phyloP scores from a whole-genome alignment of 129 eudicot species.

The Mikania micrantha region DNA sequence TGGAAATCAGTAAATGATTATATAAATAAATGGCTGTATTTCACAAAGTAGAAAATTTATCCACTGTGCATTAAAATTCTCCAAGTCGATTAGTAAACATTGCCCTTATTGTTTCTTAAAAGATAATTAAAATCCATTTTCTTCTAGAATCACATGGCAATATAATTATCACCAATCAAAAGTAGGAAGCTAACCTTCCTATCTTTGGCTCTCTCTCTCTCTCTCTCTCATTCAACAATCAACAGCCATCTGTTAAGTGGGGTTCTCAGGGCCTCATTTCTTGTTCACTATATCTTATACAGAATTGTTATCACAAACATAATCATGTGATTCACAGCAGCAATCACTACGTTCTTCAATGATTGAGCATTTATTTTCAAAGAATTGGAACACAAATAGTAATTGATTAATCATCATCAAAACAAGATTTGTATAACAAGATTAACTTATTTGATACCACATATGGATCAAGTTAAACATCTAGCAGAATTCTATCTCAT shows the following conservation, averaged over 20 bases:
- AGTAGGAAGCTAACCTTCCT: background rate
- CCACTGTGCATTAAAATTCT: background rate
- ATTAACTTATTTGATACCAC: background rate
- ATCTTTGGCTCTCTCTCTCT: background rate
- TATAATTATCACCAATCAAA: background rate
- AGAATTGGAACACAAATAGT: background rate
- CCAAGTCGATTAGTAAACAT: background rate
- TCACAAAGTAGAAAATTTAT: background rate
- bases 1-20: background rate
- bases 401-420: background rate
- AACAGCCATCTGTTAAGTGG: background rate
- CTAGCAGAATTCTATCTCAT: background rate
- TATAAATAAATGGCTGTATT: no score
- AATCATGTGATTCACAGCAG: background rate
- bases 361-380: background rate
- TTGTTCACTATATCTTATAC: background rate
- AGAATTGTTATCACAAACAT: background rate
- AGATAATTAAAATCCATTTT: background rate
- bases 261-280: background rate
- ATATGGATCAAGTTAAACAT: background rate
- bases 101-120: background rate
- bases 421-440: background rate
- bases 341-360: background rate
- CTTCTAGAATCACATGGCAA: background rate
- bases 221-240: background rate